Evolutionary conservation across 1,284 basidiomycete genomes (phyloP), one percentile per base, ranked within the genome.

Genomic region (Neotropicomus parvogracilis): DNA sequence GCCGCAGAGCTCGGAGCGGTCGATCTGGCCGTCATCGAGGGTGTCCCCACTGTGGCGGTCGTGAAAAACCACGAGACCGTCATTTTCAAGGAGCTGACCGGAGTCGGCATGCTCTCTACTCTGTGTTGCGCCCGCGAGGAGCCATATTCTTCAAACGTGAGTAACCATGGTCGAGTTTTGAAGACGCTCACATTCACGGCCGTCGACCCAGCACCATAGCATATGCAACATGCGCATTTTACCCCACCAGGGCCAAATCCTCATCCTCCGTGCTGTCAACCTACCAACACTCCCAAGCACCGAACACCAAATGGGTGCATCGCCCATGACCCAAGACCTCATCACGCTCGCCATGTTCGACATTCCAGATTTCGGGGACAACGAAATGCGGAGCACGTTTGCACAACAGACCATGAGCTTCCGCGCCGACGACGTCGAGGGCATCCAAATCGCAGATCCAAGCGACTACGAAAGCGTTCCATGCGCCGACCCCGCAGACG

Each of bases 181-280:
- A 12, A 16, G 14, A 17, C 7, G 27, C 11, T 20, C 10, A 11
- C 29, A 3, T 49, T 61, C 42, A 63, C 10, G 11, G 14, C 20
- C 12, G 19, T 45, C 29, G 6, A 17, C 21, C 12, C n/a, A 76
- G 74, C 55, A 62, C 20, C 73, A 80, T 54, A 65, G 64, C 26
- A 78, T 83, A 54, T 69, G 70, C 42, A 75, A 71, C 16, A 69
- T 79, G 48, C 76, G 80, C 33, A 70, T 79, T n/a, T 60, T 83
- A 33, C 77, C 82, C 2, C 62, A 64, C 4, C 79, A 83, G 57
- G 63, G 68, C n/a, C 70, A 78, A 42, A 63, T 85, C 12, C 66
- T 85, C 28, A 71, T 82, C 48, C 70, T 83, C 27, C 80, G 82
- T 31, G 71, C 73, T 6, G 53, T 75, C 21, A 63, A 63, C 52